Percentiles rank a stretch among this genome's conserved stretches.
Evolutionary conservation across 1,284 basidiomycete species (phyloP).

Genomic region (Ceratobasidium sp.): DNA sequence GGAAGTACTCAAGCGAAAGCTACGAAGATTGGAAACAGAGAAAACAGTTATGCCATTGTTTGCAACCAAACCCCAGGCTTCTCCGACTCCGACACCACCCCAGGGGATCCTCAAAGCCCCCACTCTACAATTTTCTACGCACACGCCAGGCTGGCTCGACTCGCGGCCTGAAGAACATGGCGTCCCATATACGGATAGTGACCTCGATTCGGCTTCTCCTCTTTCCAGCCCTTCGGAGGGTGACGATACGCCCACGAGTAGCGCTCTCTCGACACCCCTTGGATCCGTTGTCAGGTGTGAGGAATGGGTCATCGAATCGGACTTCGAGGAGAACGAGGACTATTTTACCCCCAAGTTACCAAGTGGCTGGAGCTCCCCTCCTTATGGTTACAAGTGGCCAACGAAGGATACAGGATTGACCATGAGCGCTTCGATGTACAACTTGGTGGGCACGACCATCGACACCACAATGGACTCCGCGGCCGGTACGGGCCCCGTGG

Average conservation of each 20-base stretch:
- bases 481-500: too few relatives aligned
- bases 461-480: too few relatives aligned
- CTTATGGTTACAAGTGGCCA: background rate
- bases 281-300: background rate
- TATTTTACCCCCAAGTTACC: background rate
- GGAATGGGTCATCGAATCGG: background rate
- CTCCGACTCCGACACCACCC: background rate
- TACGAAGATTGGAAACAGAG: background rate
- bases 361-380: constrained; percentile 3
- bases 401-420: background rate
- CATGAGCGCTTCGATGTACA: too few relatives aligned
- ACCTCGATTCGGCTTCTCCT: background rate
- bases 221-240: background rate
- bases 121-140: background rate
- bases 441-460: too few relatives aligned
- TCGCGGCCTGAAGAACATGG: background rate
- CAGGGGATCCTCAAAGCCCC: constrained; percentile 14
- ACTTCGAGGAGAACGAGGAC: background rate
- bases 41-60: too few relatives aligned
- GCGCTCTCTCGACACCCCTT: background rate
- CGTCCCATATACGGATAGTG: background rate
- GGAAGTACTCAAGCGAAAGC: background rate
- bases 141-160: background rate
- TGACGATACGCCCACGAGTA: constrained; percentile 2
- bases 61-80: background rate